These are phyloP conservation scores for Solanum chiquidenum DNA, from an alignment of 257 asterid genomes.

Conservation along the genomic window DNA sequence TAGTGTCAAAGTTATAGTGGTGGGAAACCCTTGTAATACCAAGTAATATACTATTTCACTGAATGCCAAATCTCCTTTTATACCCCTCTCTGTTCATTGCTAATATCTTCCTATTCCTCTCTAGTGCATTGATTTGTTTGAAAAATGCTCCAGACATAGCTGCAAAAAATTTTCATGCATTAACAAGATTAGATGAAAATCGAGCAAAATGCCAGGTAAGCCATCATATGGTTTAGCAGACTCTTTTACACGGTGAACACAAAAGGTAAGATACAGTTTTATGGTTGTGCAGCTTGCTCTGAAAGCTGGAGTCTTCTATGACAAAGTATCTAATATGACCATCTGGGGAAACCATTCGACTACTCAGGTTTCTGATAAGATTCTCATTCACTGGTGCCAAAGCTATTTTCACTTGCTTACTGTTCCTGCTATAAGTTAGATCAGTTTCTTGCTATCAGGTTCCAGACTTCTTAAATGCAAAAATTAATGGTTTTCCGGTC, in stretches of 20 bases:
- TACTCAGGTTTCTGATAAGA: conserved; percentile 55
- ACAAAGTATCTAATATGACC: conserved; percentile 79
- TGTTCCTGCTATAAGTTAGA: not conserved
- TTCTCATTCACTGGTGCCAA: not conserved
- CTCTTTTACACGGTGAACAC: not conserved
- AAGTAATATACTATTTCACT: conserved; percentile 37
- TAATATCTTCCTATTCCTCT: conserved; percentile 20
- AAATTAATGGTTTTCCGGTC: conserved; percentile 61
- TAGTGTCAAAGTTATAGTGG: conserved; percentile 80
- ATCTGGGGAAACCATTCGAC: conserved; percentile 99
- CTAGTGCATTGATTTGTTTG: conserved; percentile 92
- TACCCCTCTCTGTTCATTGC: not conserved
- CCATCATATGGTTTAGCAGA: not conserved
- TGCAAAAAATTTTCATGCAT: conserved; percentile 82
- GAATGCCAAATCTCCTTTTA: not conserved
- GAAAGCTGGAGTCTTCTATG: conserved; percentile 97
- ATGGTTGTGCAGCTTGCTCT: conserved; percentile 58
- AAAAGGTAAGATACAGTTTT: not conserved
- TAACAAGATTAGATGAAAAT: conserved; percentile 92
- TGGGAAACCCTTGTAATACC: conserved; percentile 98
- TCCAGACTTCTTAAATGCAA: conserved; percentile 88
- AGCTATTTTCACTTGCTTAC: not conserved
- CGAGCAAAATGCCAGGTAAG: conserved; percentile 95
- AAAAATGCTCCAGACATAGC: conserved; percentile 98
- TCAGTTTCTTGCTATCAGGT: conserved; percentile 32